These are phyloP conservation scores for Exophiala oligosperma DNA, from an alignment of 2,329 filamentous ascomycete species.

Conservation along the genomic window DNA sequence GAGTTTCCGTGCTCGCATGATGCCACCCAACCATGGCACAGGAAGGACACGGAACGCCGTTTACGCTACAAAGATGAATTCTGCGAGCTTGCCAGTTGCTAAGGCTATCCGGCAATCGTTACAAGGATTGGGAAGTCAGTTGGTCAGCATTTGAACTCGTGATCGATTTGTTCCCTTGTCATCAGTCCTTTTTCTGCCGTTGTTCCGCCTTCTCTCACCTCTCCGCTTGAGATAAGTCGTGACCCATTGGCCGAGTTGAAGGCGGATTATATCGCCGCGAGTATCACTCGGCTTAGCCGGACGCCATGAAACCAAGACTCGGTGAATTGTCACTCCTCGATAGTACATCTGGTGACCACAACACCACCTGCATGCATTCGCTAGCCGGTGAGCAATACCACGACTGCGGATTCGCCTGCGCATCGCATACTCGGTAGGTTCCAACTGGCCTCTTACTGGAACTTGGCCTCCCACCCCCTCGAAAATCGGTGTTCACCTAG, in stretches of 20 bases:
- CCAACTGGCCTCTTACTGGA: not conserved
- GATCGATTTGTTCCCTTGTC: constrained; percentile 10
- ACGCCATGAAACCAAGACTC: not conserved
- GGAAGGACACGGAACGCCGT: not conserved
- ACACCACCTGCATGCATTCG: not conserved
- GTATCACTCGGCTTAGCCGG: constrained; percentile 1
- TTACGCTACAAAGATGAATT: not conserved
- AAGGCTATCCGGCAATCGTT: not conserved
- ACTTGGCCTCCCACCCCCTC: not conserved
- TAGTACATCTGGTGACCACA: not conserved
- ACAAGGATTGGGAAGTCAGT: constrained; percentile 1
- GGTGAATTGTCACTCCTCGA: not conserved
- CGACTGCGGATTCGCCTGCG: not conserved
- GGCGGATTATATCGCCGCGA: not conserved
- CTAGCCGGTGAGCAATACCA: not conserved
- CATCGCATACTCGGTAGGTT: constrained; percentile 3
- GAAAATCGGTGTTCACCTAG: constrained; percentile 5
- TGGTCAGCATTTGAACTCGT: constrained; percentile 22
- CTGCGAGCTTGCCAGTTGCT: not conserved
- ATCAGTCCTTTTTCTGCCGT: constrained; percentile 1
- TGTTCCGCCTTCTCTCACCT: constrained; percentile 6
- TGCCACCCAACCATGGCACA: not conserved
- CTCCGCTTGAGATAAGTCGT: constrained; percentile 6
- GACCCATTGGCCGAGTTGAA: not conserved
- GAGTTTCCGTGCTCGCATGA: not conserved